A percentile compares a stretch with the other conserved stretches of the same genome.
Evolutionary conservation across 2,329 filamentous ascomycete species (phyloP).

Genomic region (Rhinocladiella mackenziei): DNA sequence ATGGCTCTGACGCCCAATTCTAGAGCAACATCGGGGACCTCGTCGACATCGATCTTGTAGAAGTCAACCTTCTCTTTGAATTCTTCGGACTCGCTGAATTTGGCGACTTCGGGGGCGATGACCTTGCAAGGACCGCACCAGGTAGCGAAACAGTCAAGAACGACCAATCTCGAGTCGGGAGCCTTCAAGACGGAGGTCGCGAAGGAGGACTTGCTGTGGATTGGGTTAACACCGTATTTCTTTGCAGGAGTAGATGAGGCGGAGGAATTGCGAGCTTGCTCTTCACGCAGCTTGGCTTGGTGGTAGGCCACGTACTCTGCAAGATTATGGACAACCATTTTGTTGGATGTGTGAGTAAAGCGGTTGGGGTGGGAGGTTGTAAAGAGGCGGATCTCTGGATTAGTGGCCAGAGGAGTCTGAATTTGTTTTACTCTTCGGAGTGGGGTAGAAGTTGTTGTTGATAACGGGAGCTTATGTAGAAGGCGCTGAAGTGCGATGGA

Average conservation of each 20-base stretch:
- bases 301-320: slow-evolving; percentile 33
- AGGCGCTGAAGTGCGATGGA: slow-evolving; percentile 21
- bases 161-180: slow-evolving; percentile 55
- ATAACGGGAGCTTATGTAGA: slow-evolving; percentile 4
- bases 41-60: slow-evolving; percentile 88
- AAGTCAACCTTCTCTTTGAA: slow-evolving; percentile 63
- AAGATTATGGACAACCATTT: slow-evolving; percentile 46
- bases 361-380: slow-evolving; percentile 35
- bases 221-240: slow-evolving; percentile 30
- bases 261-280: slow-evolving; percentile 21
- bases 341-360: slow-evolving; percentile 43
- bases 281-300: slow-evolving; percentile 29
- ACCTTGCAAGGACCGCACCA: slow-evolving; percentile 97
- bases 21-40: slow-evolving; percentile 68
- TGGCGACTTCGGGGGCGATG: slow-evolving; percentile 67
- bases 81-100: slow-evolving; percentile 55
- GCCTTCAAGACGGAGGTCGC: slow-evolving; percentile 49
- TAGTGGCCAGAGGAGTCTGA: not conserved
- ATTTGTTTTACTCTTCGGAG: slow-evolving; percentile 6
- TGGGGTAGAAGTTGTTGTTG: slow-evolving; percentile 12
- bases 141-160: slow-evolving; percentile 81
- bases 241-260: slow-evolving; percentile 14
- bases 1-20: slow-evolving; percentile 82
- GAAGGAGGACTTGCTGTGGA: slow-evolving; percentile 57
- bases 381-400: slow-evolving; percentile 29